Conservation (phyloP, 2,329 filamentous ascomycete species). For the Botrytis sinoallii region DNA sequence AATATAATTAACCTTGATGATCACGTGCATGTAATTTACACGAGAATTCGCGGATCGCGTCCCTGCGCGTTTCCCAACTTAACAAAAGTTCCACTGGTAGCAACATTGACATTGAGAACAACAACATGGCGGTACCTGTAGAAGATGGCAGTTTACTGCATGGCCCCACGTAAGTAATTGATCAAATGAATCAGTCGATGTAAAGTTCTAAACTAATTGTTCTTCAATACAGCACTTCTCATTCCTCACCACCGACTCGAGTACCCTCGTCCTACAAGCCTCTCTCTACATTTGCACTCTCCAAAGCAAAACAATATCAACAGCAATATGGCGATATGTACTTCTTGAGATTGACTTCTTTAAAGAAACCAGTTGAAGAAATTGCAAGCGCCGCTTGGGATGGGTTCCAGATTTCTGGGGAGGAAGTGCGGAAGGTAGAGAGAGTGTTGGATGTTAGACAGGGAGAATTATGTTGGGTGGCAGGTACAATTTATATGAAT, state of each 20-base stretch:
- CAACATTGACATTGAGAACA: background rate
- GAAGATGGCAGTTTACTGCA: conserved; percentile 16
- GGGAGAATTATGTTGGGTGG: conserved; percentile 92
- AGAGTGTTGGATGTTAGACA: conserved; percentile 93
- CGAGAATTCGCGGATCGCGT: conserved; percentile 19
- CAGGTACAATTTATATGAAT: conserved; percentile 94
- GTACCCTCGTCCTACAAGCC: conserved; percentile 64
- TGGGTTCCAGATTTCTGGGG: conserved; percentile 72
- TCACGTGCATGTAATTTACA: conserved; percentile 19
- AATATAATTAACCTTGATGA: background rate
- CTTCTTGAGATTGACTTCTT: conserved; percentile 81
- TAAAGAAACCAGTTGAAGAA: conserved; percentile 79
- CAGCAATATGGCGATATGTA: conserved; percentile 99
- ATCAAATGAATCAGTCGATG: background rate
- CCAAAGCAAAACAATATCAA: conserved; percentile 72
- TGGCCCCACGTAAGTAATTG: conserved; percentile 14
- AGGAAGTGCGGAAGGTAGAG: conserved; percentile 73
- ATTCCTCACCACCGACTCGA: conserved; percentile 13
- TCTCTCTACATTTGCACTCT: conserved; percentile 69
- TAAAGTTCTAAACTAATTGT: background rate
- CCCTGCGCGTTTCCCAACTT: background rate
- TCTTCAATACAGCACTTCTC: conserved; percentile 1
- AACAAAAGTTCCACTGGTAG: conserved; percentile 1
- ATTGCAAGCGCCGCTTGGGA: conserved; percentile 75
- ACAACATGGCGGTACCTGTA: conserved; percentile 7